A percentile compares a stretch with the other conserved stretches of the same genome.
Conservation (phyloP, 305 asterid species). For the Fraxinus xanthoxyloides region DNA sequence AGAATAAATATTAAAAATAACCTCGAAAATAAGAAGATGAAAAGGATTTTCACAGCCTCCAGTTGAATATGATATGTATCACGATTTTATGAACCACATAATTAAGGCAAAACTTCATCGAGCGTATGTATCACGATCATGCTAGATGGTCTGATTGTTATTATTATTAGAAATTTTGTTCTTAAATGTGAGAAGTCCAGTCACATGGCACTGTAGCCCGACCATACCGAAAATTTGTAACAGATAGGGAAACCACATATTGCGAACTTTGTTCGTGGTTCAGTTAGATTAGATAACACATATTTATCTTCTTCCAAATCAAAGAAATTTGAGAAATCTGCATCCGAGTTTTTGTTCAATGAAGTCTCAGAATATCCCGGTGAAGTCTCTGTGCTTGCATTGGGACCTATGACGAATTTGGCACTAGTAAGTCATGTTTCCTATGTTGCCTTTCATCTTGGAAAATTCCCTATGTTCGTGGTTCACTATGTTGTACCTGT, state of each 20-base stretch:
- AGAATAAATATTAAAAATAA: neutral
- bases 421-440: constrained; percentile 38
- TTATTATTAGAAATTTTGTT: neutral
- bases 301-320: constrained; percentile 54
- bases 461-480: neutral
- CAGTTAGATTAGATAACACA: constrained; percentile 70
- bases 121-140: neutral
- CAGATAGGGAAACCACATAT: constrained; percentile 78
- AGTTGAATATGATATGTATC: neutral
- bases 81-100: neutral
- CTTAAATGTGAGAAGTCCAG: neutral
- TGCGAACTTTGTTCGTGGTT: constrained; percentile 82
- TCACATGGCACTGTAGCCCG: neutral
- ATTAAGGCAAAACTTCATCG: neutral
- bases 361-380: constrained; percentile 78
- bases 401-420: constrained; percentile 82
- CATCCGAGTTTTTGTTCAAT: constrained; percentile 76
- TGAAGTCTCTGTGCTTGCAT: constrained; percentile 91
- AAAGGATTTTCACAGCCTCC: neutral
- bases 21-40: neutral
- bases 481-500: constrained; percentile 3
- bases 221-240: constrained; percentile 14
- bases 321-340: constrained; percentile 62
- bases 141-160: neutral
- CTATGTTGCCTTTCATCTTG: neutral